Conservation (phyloP, 2,329 filamentous ascomycete species). For the Ophiostoma angusticollis region DNA sequence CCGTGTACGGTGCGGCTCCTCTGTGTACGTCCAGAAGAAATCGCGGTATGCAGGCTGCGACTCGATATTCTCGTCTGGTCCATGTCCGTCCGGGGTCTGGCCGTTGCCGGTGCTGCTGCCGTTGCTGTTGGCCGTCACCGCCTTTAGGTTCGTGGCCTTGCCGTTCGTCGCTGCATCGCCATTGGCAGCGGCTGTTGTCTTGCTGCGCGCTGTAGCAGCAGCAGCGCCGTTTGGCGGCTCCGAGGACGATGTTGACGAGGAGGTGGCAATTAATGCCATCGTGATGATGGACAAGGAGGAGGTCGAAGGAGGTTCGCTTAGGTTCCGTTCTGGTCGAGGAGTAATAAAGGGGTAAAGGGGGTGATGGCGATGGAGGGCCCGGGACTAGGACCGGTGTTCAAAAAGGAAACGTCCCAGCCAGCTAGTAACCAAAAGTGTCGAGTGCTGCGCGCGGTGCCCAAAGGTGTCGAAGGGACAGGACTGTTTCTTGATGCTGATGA, state of each 20-base stretch:
- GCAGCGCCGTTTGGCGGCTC: neutral
- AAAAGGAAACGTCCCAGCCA: too few relatives aligned
- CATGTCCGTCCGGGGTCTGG: slow-evolving; percentile 4
- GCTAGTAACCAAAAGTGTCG: too few relatives aligned
- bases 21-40: slow-evolving; percentile 99
- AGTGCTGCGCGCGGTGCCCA: too few relatives aligned
- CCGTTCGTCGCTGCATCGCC: neutral
- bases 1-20: slow-evolving; percentile 87
- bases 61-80: slow-evolving; percentile 26
- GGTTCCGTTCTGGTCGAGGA: too few relatives aligned
- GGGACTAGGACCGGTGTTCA: too few relatives aligned
- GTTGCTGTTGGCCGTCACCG: neutral
- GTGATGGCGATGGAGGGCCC: too few relatives aligned
- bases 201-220: neutral
- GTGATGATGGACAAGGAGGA: neutral
- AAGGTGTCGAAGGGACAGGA: too few relatives aligned
- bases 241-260: slow-evolving; percentile 1
- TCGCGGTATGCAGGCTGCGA: slow-evolving; percentile 32
- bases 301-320: neutral
- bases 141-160: neutral
- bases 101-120: neutral
- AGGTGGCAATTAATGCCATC: slow-evolving; percentile 6
- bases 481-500: too few relatives aligned
- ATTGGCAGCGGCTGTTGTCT: neutral
- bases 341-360: too few relatives aligned